phyloP scores from a whole-genome alignment of 306 rosid species.

The Sicyos baderoa region DNA sequence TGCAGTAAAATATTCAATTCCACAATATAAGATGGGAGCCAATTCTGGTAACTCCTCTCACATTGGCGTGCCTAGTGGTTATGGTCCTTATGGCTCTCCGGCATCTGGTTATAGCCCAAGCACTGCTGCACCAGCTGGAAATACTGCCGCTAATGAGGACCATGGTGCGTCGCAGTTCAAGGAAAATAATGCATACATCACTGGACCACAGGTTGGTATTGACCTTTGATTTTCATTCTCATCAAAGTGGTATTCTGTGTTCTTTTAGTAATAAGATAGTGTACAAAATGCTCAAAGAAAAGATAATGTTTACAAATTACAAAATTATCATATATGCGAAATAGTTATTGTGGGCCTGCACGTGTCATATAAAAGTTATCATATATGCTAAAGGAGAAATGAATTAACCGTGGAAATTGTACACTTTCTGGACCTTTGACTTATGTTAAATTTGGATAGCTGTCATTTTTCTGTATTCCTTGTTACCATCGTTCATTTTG shows the following conservation, averaged over 20 bases:
- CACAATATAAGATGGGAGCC: constrained; percentile 70
- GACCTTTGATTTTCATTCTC: constrained; percentile 14
- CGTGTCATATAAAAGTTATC: too few species aligned
- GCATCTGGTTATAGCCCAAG: constrained; percentile 70
- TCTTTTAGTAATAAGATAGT: background rate
- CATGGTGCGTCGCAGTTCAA: constrained; percentile 73
- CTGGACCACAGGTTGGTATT: constrained; percentile 77
- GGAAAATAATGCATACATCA: constrained; percentile 69
- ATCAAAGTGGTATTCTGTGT: constrained; percentile 15
- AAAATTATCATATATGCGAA: background rate
- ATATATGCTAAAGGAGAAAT: too few species aligned
- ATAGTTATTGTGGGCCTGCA: background rate
- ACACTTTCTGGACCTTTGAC: background rate
- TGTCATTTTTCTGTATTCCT: background rate
- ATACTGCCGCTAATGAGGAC: constrained; percentile 68
- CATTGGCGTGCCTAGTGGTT: constrained; percentile 66
- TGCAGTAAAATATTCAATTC: constrained; percentile 80
- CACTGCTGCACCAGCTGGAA: constrained; percentile 57
- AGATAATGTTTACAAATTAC: too few species aligned
- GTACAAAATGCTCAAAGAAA: background rate
- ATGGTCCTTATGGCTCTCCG: constrained; percentile 79
- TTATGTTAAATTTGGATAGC: background rate
- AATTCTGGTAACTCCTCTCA: constrained; percentile 69
- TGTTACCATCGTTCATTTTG: background rate
- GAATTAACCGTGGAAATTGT: background rate